A percentile compares a stretch with the other conserved stretches of the same genome.
Conservation (phyloP, 805 yeast species). For the Komagataella pastoris region DNA sequence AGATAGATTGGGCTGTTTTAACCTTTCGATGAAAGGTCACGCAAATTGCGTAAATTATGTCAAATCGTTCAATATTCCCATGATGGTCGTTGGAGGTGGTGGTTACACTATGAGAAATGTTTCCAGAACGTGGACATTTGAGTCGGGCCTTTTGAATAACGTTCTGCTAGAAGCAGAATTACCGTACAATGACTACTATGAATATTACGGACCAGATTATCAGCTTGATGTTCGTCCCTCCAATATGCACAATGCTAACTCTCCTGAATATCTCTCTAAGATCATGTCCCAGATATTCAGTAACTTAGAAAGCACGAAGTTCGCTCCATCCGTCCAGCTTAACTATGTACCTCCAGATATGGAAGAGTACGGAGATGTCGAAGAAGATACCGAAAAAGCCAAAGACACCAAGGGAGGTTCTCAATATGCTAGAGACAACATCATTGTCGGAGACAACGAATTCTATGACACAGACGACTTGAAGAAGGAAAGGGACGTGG, state of each 20-base stretch:
- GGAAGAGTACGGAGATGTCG: slow-evolving; percentile 79
- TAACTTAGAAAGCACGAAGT: slow-evolving; percentile 80
- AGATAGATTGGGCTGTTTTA: slow-evolving; percentile 92
- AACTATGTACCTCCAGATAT: slow-evolving; percentile 78
- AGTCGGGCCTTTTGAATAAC: slow-evolving; percentile 78
- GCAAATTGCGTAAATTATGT: slow-evolving; percentile 91
- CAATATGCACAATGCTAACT: slow-evolving; percentile 92
- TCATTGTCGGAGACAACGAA: slow-evolving; percentile 61
- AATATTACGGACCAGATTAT: slow-evolving; percentile 95
- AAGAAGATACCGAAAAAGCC: slow-evolving; percentile 69
- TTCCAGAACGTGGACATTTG: slow-evolving; percentile 90
- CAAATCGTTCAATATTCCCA: slow-evolving; percentile 73
- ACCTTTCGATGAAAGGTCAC: slow-evolving; percentile 85
- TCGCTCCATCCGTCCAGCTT: slow-evolving; percentile 95
- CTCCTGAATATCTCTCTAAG: slow-evolving; percentile 83
- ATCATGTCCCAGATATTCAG: slow-evolving; percentile 63
- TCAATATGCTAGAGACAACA: slow-evolving; percentile 67
- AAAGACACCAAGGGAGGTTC: slow-evolving; percentile 90
- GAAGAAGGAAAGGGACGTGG: slow-evolving; percentile 10
- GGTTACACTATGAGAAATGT: slow-evolving; percentile 98
- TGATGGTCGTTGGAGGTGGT: slow-evolving; percentile 95
- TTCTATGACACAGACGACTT: slow-evolving; percentile 53
- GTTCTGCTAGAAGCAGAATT: slow-evolving; percentile 62
- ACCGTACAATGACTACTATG: slow-evolving; percentile 94
- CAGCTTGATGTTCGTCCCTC: slow-evolving; percentile 89